Conservation (phyloP, 805 yeast species). For the Kregervanrija pseudodelftensis region DNA sequence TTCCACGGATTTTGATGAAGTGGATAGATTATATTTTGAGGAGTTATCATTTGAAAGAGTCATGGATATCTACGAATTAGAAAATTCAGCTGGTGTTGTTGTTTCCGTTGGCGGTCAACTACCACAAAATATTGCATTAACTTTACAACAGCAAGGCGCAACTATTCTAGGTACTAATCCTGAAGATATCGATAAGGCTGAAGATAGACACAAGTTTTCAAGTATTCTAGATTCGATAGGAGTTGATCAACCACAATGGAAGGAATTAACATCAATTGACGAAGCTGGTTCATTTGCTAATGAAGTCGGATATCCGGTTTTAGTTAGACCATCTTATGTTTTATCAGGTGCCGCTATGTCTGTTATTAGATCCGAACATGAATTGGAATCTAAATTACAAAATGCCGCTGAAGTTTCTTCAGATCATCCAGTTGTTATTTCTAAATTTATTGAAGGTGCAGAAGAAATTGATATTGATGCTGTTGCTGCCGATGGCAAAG, state of each 20-base stretch:
- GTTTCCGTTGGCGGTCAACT: constrained; percentile 97
- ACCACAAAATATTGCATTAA: constrained; percentile 93
- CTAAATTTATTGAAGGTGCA: constrained; percentile 93
- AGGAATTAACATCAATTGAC: constrained; percentile 78
- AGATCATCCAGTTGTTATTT: constrained; percentile 95
- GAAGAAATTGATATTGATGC: constrained; percentile 97
- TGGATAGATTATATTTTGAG: constrained; percentile 93
- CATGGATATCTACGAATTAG: constrained; percentile 93
- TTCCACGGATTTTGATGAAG: constrained; percentile 97
- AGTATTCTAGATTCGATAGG: constrained; percentile 87
- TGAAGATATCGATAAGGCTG: constrained; percentile 92
- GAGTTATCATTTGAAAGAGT: constrained; percentile 94
- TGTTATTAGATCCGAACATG: constrained; percentile 72
- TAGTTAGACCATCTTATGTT: constrained; percentile 96
- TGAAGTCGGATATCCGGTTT: constrained; percentile 87
- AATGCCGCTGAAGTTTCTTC: constrained; percentile 89
- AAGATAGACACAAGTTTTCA: constrained; percentile 97
- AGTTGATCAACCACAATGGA: constrained; percentile 97
- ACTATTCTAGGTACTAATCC: constrained; percentile 92
- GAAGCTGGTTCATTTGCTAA: constrained; percentile 85
- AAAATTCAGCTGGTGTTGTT: constrained; percentile 81
- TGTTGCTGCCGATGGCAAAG: constrained; percentile 84
- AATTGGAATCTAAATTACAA: constrained; percentile 73
- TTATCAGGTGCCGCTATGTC: constrained; percentile 99
- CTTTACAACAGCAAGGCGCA: constrained; percentile 75